Evolutionary conservation across 2,329 filamentous ascomycete species (phyloP).

Genomic region (Fusarium concolor): DNA sequence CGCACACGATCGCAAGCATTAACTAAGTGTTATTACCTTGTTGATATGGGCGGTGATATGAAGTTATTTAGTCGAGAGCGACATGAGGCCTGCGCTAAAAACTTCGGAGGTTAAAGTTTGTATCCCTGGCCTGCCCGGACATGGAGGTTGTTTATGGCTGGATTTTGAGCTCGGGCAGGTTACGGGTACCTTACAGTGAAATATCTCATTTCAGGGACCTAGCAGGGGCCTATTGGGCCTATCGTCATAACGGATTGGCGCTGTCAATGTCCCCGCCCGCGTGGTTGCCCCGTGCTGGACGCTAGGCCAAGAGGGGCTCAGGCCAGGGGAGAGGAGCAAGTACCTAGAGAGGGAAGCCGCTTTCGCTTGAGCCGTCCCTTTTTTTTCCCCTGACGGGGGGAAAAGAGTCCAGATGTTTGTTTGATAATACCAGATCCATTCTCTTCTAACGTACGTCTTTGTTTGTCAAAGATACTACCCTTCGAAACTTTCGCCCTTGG

Average conservation of each 20-base stretch:
- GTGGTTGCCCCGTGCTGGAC: conserved; percentile 40
- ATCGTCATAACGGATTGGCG: conserved; percentile 18
- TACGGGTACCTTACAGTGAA: conserved; percentile 38
- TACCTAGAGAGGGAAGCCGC: conserved; percentile 11
- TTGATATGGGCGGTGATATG: conserved; percentile 10
- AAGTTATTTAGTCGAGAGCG: background rate
- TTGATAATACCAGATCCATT: conserved; percentile 16
- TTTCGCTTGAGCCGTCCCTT: conserved; percentile 26
- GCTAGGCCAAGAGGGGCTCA: conserved; percentile 36
- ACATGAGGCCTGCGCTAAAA: conserved; percentile 6
- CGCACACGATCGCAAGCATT: conserved; percentile 4
- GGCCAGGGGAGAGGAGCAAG: conserved; percentile 18
- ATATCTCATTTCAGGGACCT: conserved; percentile 41
- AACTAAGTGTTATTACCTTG: conserved; percentile 15
- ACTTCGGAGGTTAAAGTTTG: conserved; percentile 6
- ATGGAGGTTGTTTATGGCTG: conserved; percentile 4
- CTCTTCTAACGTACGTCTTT: background rate
- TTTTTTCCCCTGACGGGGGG: conserved; percentile 45
- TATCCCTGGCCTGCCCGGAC: too few relatives aligned
- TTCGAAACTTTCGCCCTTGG: background rate
- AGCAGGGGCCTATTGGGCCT: conserved; percentile 13
- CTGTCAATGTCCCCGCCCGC: conserved; percentile 27
- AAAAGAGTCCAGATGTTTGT: conserved; percentile 6
- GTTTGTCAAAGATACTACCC: background rate
- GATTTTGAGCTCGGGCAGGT: conserved; percentile 24